Conservation (phyloP, 306 rosid genomes). For the Ammopiptanthus mongolicus region DNA sequence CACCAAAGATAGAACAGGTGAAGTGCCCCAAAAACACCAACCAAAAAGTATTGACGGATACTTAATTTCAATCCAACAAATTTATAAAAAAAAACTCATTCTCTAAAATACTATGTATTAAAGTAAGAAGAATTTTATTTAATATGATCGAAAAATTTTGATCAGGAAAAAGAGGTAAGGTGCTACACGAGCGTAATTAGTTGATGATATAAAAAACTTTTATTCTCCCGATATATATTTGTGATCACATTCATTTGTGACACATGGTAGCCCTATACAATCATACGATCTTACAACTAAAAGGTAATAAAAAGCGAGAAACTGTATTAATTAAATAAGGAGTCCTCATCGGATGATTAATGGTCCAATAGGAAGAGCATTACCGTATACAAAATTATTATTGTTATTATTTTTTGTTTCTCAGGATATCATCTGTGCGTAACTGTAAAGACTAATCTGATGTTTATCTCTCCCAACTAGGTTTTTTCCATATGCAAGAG, state of each 20-base stretch:
- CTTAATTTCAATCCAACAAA: not conserved
- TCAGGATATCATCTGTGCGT: too few relatives aligned
- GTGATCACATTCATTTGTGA: not conserved
- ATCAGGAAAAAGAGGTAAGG: too few relatives aligned
- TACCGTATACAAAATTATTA: constrained; percentile 16
- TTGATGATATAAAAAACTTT: too few relatives aligned
- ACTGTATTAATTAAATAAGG: constrained; percentile 4
- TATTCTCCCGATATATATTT: not conserved
- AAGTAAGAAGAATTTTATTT: not conserved
- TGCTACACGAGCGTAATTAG: too few relatives aligned
- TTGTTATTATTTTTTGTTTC: too few relatives aligned
- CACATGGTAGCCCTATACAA: not conserved
- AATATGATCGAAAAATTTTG: not conserved
- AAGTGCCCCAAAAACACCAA: too few relatives aligned
- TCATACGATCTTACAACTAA: not conserved
- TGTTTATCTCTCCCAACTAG: too few relatives aligned
- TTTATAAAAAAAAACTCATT: not conserved
- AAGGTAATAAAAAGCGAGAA: constrained; percentile 9
- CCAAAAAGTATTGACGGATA: too few relatives aligned
- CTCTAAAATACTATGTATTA: not conserved
- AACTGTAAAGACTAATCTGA: too few relatives aligned
- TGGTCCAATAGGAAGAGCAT: constrained; percentile 15
- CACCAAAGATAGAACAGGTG: too few relatives aligned
- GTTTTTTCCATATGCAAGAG: too few relatives aligned
- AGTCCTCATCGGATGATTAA: not conserved